phyloP scores from a whole-genome alignment of 106 monocot genomes.

The Dendrobium catenatum region DNA sequence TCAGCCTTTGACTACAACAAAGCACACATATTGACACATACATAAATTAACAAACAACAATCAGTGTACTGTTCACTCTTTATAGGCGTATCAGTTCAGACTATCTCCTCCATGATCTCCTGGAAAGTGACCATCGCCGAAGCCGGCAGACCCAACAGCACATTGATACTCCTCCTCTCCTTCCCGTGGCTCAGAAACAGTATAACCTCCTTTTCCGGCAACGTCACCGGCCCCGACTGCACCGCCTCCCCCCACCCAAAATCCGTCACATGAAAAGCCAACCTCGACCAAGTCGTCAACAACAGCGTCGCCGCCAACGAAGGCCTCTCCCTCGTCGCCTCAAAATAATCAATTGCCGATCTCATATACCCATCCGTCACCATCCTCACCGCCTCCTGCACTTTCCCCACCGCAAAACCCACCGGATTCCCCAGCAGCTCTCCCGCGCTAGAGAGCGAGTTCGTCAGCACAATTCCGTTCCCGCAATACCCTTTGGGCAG shows the following conservation, averaged over 20 bases:
- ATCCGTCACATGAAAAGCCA: constrained; percentile 61
- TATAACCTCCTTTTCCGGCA: constrained; percentile 84
- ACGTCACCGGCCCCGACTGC: constrained; percentile 63
- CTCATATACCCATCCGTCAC: constrained; percentile 65
- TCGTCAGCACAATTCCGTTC: constrained; percentile 79
- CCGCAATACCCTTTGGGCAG: constrained; percentile 80
- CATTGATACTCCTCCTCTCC: constrained; percentile 79
- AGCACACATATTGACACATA: too few relatives aligned
- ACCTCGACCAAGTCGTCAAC: constrained; percentile 72
- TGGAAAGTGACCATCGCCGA: constrained; percentile 62
- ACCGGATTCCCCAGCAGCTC: constrained; percentile 44
- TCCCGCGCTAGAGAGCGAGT: constrained; percentile 37
- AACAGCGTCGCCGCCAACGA: constrained; percentile 53
- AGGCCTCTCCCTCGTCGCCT: constrained; percentile 57
- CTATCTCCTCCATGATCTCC: constrained; percentile 39
- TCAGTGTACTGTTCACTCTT: too few relatives aligned
- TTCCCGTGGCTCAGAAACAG: constrained; percentile 73
- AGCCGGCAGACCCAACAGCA: constrained; percentile 67
- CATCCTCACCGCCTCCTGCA: constrained; percentile 54
- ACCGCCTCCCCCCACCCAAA: constrained; percentile 86
- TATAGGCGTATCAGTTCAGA: not conserved
- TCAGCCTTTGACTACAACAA: too few relatives aligned
- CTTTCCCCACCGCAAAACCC: constrained; percentile 34
- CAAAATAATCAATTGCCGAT: constrained; percentile 76
- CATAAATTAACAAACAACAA: too few relatives aligned